phyloP scores from a whole-genome alignment of 768 basidiomycete species.

The Vararia minispora region DNA sequence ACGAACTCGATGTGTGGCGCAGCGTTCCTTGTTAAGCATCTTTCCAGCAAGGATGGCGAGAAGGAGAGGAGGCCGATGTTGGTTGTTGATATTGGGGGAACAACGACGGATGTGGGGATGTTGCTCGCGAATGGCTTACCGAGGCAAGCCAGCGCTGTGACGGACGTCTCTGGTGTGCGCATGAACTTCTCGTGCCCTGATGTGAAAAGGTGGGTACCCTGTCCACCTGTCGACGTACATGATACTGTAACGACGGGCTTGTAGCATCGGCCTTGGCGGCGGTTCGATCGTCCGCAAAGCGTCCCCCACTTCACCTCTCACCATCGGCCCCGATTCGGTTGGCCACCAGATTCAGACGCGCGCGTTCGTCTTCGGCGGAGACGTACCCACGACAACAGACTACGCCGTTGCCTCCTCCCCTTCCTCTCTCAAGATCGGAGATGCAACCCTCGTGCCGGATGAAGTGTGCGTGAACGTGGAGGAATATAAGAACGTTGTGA shows the following conservation, averaged over 20 bases:
- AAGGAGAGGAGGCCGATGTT: no score
- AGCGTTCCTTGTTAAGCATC: constrained; percentile 30
- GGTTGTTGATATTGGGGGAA: constrained; percentile 57
- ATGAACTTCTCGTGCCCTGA: constrained; percentile 55
- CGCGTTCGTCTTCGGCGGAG: constrained; percentile 44
- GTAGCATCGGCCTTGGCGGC: no score
- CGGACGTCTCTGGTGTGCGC: constrained; percentile 48
- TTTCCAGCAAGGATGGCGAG: no score
- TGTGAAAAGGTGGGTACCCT: constrained; percentile 22
- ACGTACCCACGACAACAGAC: constrained; percentile 40
- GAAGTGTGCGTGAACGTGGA: no score
- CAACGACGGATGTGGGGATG: constrained; percentile 55
- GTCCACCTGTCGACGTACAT: no score
- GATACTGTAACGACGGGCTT: no score
- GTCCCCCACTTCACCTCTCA: constrained; percentile 23
- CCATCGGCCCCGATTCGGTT: constrained; percentile 56
- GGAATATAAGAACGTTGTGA: no score
- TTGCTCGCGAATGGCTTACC: constrained; percentile 51
- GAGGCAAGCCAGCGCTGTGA: constrained; percentile 49
- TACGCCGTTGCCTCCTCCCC: no score
- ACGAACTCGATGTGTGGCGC: constrained; percentile 6
- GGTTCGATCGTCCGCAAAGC: no score
- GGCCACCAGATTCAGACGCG: constrained; percentile 42
- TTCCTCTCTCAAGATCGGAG: no score
- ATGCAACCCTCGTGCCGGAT: no score